A percentile compares a stretch with the other conserved stretches of the same genome.
Conservation (phyloP, 176 grass and related monocot genomes). For the Olyra latifolia region DNA sequence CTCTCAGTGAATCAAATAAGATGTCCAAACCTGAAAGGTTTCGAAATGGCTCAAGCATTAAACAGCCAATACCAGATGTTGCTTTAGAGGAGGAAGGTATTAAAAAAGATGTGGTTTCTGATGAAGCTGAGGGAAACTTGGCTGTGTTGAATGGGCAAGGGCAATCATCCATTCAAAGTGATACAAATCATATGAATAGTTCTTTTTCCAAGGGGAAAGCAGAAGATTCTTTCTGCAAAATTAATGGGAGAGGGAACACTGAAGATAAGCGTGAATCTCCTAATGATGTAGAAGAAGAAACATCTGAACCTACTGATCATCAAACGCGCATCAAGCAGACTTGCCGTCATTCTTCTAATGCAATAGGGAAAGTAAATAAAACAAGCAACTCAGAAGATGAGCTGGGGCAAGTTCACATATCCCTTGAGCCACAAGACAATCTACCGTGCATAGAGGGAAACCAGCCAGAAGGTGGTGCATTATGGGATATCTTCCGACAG, state of each 20-base stretch:
- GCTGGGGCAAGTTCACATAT: background rate
- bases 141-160: background rate
- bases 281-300: background rate
- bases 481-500: constrained; percentile 89
- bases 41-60: background rate
- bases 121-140: background rate
- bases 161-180: background rate
- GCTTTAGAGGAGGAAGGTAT: background rate
- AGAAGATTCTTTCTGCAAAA: background rate
- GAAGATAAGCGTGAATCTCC: constrained; percentile 23
- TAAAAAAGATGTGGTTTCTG: background rate
- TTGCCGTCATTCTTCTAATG: background rate
- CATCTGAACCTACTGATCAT: background rate
- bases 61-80: background rate
- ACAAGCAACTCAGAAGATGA: background rate
- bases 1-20: constrained; percentile 18
- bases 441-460: background rate
- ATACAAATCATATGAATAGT: background rate
- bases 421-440: constrained; percentile 11
- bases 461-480: constrained; percentile 59
- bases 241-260: background rate
- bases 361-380: background rate
- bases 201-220: background rate
- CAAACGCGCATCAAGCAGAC: background rate
- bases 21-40: background rate